Evolutionary conservation across 73 alveolate species (phyloP), one percentile per base, ranked within the genome.

Genomic region (Urostyla sp.): DNA sequence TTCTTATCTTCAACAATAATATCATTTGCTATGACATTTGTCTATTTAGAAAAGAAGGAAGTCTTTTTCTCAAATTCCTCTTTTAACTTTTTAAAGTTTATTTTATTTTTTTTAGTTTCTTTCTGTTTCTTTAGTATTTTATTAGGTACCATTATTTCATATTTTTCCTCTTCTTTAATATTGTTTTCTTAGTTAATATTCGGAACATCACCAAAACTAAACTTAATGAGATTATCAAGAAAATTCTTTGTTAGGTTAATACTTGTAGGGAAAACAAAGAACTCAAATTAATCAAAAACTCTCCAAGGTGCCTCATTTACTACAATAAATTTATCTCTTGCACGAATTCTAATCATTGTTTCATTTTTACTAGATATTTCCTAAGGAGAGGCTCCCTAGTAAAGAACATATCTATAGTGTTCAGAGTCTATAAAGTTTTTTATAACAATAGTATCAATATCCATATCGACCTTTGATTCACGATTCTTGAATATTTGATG

Each of bases 271-370:
- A 76, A 57, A 0, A 84, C n/a, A 73, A 74, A 73, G 45, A 84
- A 72, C 66, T 84, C 92, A 36, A 84, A 74, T 40, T 84, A 72
- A 44, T 84, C 92, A 59, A 27, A 84, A 10, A 84, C 92, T 48
- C 60, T 35, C 92, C 92, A 84, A 26, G 87, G 92, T 4, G 92
- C 92, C 23, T 75, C 84, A 3, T 59, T 84, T 20, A 84, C 84
- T 21, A 59, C 78, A 6, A 84, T 46, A 43, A 24, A 84, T 54
- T 83, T 83, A 55, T 83, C 91, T 52, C 77, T 83, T 16, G 69
- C 60, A 37, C 91, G 3, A 3, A 69, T 55, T 56, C 72, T 69
- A 0, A 83, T 60, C 91, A 83, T 83, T 16, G 83, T 43, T 21
- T 67, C 72, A 31, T 34, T 66, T 13, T 3, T n/a, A 18, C 26